Percentiles rank a stretch among this genome's conserved stretches.
phyloP scores from a whole-genome alignment of 208 protist species.

The Crithidia expoeki region DNA sequence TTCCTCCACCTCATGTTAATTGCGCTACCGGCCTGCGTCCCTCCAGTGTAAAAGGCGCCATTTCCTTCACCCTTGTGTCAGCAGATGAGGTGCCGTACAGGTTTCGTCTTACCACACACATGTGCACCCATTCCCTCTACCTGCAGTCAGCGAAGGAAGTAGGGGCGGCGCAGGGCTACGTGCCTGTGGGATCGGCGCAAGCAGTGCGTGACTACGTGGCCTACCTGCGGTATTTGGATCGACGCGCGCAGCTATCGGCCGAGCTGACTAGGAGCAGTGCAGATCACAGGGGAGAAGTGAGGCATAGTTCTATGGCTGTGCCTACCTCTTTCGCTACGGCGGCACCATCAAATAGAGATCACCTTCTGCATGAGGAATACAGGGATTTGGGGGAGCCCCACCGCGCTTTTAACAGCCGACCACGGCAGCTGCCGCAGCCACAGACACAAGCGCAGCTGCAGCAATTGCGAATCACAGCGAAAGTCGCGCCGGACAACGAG shows the following conservation, averaged over 20 bases:
- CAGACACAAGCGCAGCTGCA: neutral
- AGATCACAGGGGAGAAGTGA: too few species aligned
- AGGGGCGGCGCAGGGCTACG: slow-evolving; percentile 43
- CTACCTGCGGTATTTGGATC: slow-evolving; percentile 42
- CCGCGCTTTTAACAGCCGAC: neutral
- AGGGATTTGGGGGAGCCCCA: neutral
- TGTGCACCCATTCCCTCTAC: slow-evolving; percentile 40
- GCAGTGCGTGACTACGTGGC: slow-evolving; percentile 46
- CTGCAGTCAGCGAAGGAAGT: slow-evolving; percentile 46
- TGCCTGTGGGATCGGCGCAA: slow-evolving; percentile 43
- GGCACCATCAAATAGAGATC: neutral
- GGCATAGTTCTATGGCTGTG: neutral
- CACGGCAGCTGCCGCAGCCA: neutral
- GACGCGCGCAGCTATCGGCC: slow-evolving; percentile 15
- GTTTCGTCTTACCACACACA: slow-evolving; percentile 13
- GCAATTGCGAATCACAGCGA: neutral
- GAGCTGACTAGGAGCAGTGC: slow-evolving; percentile 12
- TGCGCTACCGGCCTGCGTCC: neutral
- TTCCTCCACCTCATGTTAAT: slow-evolving; percentile 5
- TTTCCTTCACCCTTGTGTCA: slow-evolving; percentile 41
- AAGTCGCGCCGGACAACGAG: neutral
- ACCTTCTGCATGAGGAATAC: neutral
- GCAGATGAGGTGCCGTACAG: slow-evolving; percentile 25
- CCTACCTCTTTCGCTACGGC: neutral
- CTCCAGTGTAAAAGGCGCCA: neutral